These are phyloP conservation scores for Ormosia emarginata DNA, from an alignment of 306 rosid species.

Conservation along the genomic window DNA sequence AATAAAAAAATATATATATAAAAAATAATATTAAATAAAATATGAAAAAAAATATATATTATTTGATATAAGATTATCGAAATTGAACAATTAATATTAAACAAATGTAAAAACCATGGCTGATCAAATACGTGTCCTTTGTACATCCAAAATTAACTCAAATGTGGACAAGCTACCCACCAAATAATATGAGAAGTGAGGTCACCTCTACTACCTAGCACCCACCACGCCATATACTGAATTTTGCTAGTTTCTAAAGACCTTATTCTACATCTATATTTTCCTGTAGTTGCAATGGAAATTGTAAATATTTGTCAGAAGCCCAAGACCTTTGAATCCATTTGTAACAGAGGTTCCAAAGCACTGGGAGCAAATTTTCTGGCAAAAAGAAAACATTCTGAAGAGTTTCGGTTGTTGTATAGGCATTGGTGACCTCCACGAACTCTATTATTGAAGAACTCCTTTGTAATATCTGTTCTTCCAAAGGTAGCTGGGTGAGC, in stretches of 20 bases:
- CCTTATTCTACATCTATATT: slow-evolving; percentile 9
- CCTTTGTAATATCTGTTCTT: slow-evolving; percentile 46
- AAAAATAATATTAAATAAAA: too few species aligned
- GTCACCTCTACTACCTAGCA: slow-evolving; percentile 10
- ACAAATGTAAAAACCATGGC: background rate
- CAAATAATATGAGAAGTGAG: background rate
- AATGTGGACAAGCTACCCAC: background rate
- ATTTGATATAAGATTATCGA: too few species aligned
- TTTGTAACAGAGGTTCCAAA: slow-evolving; percentile 63
- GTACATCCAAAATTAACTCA: slow-evolving; percentile 39
- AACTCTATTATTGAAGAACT: slow-evolving; percentile 45
- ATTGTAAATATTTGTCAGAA: slow-evolving; percentile 35
- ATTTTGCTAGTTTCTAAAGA: background rate
- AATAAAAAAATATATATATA: too few species aligned
- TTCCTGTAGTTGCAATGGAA: background rate
- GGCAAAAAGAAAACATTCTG: slow-evolving; percentile 72
- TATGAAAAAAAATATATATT: too few species aligned
- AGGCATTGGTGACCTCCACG: slow-evolving; percentile 40
- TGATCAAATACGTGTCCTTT: slow-evolving; percentile 28
- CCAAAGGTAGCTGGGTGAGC: slow-evolving; percentile 95
- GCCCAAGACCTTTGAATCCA: slow-evolving; percentile 54
- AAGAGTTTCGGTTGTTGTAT: slow-evolving; percentile 49
- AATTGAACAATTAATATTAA: background rate
- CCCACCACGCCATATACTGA: background rate
- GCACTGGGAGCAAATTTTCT: slow-evolving; percentile 93